Base-by-base conservation (phyloP, 208 protist species). In the Leishmania turanica region DNA sequence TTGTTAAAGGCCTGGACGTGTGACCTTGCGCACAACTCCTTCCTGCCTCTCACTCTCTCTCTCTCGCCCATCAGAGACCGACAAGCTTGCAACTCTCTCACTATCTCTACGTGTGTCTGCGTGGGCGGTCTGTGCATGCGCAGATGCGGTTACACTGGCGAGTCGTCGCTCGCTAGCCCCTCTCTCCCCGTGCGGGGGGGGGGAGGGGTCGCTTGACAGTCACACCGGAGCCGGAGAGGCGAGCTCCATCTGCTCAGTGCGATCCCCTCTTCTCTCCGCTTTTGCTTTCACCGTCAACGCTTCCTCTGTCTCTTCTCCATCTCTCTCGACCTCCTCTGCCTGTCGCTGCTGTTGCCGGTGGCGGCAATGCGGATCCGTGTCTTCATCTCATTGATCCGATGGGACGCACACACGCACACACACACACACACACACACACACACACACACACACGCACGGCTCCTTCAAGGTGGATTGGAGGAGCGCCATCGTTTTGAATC, bases 401-500 rank as follows among this genome's bases (percentile, higher is more conserved):
- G 24, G 0, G 9, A 70, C 19, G 17, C 65, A 42, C 68, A 3
- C 24, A 49, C 9, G 7, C 68, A 70, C 58, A 40, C n/a, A 49
- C 42, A 15, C 66, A n/a, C 40, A 47, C 66, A 51, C 42, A 72
- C 68, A 79, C 58, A 42, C 45, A 51, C n/a, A n/a, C n/a, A n/a
- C n/a, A n/a, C n/a, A n/a, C n/a, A n/a, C n/a, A 6, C 34, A 37
- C 60, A 34, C 11, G 1, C 75, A 49, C 75, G 17, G 58, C 34
- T 69, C 15, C 34, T 37, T 51, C 9, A 53, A 31, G 69, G 45
- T 31, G 42, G 45, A 31, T 31, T 34, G 69, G 45, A 51, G 42
- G 45, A 1, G 21, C 45, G 5, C 24, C 40, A 17, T 45, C 11
- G 0, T 11, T 71, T 31, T 37, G 69, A 34, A 31, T 24, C 27